Base-by-base conservation (phyloP, 2,329 filamentous ascomycete species). In the Microdochium trichocladiopsis region DNA sequence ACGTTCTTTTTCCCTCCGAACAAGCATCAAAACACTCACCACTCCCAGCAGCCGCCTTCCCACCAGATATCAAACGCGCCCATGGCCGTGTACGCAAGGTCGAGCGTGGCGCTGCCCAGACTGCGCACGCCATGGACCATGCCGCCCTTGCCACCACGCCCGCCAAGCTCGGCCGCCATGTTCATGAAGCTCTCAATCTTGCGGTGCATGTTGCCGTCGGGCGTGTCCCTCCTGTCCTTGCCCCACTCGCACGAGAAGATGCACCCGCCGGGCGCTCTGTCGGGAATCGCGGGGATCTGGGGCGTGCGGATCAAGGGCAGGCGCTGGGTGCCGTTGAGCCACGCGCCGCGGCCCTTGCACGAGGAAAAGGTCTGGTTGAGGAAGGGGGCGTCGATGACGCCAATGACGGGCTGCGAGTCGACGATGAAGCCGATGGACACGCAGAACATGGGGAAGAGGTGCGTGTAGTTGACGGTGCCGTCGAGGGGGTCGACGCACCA, bases 21-120 rank as follows among this genome's bases (percentile, higher is more conserved):
- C 12, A 12, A 28, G 4, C 16, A 37, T 25, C 28, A 31, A 45
- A 14, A 24, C 43, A 66, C 75, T 57, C 60, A 84, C 83, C 87
- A 91, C 67, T 90, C 88, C 87, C 87, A 90, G 61, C 86, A 90
- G 0, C 87, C 87, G 2, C 86, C 87, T 63, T 91, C 87, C 87
- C 87, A 91, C 87, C 87, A 90, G 11, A 90, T 88, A 67, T 91
- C 87, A 58, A 90, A 84, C 0, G 82, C 75, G 0, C 87, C 87
- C 78, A 87, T 87, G 12, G 88, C 87, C 10, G 82, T 81, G 64
- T 90, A 91, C 0, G 86, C 87, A 49, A 91, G 68, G 66, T 90
- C 87, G 51, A 91, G 63, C 1, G 87, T 88, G 9, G 87, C 87
- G 61, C 85, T 86, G 3, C 87, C 87, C 53, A 91, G 64, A 65